phyloP scores from a whole-genome alignment of 768 basidiomycete species.

The Crucibulum laeve region DNA sequence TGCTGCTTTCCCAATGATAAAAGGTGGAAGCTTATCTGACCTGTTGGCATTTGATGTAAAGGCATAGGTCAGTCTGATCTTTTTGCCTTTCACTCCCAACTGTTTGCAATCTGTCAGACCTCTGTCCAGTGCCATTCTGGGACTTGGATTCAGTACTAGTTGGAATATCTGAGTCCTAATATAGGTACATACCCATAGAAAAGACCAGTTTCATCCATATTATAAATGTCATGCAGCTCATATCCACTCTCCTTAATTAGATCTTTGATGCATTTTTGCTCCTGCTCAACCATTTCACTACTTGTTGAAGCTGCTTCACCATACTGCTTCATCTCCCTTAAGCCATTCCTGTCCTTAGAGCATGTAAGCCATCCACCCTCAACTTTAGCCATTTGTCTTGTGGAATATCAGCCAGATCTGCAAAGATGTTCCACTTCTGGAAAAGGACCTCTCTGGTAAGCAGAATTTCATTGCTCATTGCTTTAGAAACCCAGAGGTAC shows the following conservation, averaged over 20 bases:
- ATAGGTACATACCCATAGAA: conserved; percentile 24
- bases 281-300: conserved; percentile 15
- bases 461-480: conserved; percentile 21
- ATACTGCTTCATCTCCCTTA: conserved; percentile 22
- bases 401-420: conserved; percentile 22
- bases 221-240: conserved; percentile 24
- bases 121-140: conserved; percentile 24
- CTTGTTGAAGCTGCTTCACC: conserved; percentile 28
- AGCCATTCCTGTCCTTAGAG: conserved; percentile 18
- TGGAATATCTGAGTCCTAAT: background rate
- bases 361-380: conserved; percentile 28
- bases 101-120: conserved; percentile 17
- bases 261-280: conserved; percentile 17
- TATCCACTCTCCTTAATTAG: conserved; percentile 23
- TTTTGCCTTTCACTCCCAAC: conserved; percentile 27
- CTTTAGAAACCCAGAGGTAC: conserved; percentile 30
- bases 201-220: conserved; percentile 29
- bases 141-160: conserved; percentile 3
- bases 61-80: conserved; percentile 23
- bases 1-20: conserved; percentile 27
- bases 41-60: conserved; percentile 31
- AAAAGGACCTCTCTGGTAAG: conserved; percentile 29
- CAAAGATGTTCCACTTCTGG: conserved; percentile 30
- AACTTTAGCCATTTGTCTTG: conserved; percentile 24
- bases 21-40: conserved; percentile 20